Conservation (phyloP, 169 alveolate species). For the Eimeria praecox region DNA sequence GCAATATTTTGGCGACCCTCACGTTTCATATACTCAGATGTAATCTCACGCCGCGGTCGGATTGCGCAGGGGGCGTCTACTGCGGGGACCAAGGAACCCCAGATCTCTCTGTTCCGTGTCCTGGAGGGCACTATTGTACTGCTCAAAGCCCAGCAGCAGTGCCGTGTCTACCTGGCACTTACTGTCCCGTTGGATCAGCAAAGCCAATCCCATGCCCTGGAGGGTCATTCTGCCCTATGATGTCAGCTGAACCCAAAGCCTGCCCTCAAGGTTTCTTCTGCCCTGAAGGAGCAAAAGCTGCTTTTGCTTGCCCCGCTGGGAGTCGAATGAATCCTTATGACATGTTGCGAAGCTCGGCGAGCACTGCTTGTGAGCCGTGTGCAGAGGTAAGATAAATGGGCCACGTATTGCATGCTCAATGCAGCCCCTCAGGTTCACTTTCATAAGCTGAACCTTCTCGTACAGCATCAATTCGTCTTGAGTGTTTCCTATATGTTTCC, state of each 20-base stretch:
- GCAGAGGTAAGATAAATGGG: conserved; percentile 8
- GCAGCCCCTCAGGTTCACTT: too few species aligned
- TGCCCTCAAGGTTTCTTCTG: conserved; percentile 67
- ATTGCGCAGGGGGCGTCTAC: conserved; percentile 43
- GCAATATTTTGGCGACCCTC: neutral
- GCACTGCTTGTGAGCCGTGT: conserved; percentile 61
- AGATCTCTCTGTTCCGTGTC: conserved; percentile 71
- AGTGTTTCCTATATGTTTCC: neutral
- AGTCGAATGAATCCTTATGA: conserved; percentile 40
- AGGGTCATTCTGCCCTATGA: conserved; percentile 48
- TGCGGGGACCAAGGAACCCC: conserved; percentile 50
- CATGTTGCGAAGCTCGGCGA: conserved; percentile 14
- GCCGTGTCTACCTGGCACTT: conserved; percentile 86
- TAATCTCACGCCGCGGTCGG: neutral
- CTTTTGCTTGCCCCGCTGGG: conserved; percentile 62
- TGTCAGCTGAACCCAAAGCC: conserved; percentile 39
- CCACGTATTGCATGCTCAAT: neutral
- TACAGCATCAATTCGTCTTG: neutral
- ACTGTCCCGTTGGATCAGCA: conserved; percentile 73
- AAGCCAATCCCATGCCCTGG: conserved; percentile 45
- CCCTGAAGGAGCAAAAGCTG: conserved; percentile 36
- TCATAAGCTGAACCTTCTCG: too few species aligned
- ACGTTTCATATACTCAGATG: neutral
- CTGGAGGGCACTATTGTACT: conserved; percentile 88
- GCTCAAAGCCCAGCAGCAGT: conserved; percentile 25